A percentile compares a stretch with the other conserved stretches of the same genome.
phyloP scores from a whole-genome alignment of 1,284 basidiomycete species.

The Malassezia brasiliensis region DNA sequence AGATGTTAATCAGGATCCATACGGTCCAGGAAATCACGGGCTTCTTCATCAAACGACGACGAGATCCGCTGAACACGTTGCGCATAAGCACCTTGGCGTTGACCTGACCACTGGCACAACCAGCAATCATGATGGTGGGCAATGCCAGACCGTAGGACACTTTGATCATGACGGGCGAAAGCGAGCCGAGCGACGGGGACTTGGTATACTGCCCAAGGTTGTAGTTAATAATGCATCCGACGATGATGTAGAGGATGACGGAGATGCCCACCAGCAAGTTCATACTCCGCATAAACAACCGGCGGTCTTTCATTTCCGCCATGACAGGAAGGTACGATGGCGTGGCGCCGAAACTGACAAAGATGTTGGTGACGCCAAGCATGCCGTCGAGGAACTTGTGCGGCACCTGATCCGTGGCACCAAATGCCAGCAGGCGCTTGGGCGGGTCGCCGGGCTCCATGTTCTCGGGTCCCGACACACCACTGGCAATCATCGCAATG shows the following conservation, averaged over 20 bases:
- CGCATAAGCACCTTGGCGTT: slow-evolving; percentile 31
- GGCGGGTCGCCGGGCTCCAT: slow-evolving; percentile 19
- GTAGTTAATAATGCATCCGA: slow-evolving; percentile 37
- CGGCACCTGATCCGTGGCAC: slow-evolving; percentile 23
- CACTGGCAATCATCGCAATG: slow-evolving; percentile 37
- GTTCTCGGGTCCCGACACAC: slow-evolving; percentile 29
- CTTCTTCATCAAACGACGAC: slow-evolving; percentile 6
- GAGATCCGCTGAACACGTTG: slow-evolving; percentile 24
- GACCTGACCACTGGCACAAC: slow-evolving; percentile 34
- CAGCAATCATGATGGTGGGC: slow-evolving; percentile 36
- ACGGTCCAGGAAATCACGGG: slow-evolving; percentile 18
- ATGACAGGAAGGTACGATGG: slow-evolving; percentile 36
- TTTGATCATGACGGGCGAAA: slow-evolving; percentile 23
- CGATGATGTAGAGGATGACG: slow-evolving; percentile 35
- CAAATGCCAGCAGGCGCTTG: slow-evolving; percentile 26
- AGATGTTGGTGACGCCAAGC: slow-evolving; percentile 29
- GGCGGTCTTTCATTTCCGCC: slow-evolving; percentile 36
- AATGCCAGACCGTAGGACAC: slow-evolving; percentile 38
- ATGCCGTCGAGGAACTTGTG: slow-evolving; percentile 31
- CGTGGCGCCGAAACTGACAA: slow-evolving; percentile 31
- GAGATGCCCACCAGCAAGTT: slow-evolving; percentile 24
- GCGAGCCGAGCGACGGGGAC: slow-evolving; percentile 35
- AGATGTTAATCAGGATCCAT: slow-evolving; percentile 31
- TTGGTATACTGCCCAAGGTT: slow-evolving; percentile 38
- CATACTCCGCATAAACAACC: slow-evolving; percentile 30